These are phyloP conservation scores for Microcyclospora pomicola DNA, from an alignment of 2,329 filamentous ascomycete species.

Conservation along the genomic window DNA sequence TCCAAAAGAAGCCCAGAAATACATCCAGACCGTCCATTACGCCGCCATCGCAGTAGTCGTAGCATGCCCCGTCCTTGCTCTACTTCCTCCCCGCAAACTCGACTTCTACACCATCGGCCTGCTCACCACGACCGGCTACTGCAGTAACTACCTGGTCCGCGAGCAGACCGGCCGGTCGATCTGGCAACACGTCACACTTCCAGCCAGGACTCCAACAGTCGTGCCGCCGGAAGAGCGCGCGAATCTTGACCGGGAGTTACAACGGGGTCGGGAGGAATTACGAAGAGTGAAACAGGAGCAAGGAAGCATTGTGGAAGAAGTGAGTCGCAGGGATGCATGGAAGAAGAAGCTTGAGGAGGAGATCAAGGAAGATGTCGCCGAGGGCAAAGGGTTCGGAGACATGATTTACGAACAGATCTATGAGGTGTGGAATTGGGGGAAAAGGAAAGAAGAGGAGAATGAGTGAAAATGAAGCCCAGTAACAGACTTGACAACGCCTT, in stretches of 20 bases:
- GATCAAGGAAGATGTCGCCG: conserved; percentile 29
- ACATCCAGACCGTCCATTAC: conserved; percentile 27
- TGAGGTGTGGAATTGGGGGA: conserved; percentile 24
- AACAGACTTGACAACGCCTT: too few relatives aligned
- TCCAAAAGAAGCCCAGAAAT: conserved; percentile 15
- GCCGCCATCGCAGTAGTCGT: conserved; percentile 37
- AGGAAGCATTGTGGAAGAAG: conserved; percentile 18
- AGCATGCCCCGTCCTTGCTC: conserved; percentile 39
- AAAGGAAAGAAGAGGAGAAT: conserved; percentile 20
- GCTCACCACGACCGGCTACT: conserved; percentile 33
- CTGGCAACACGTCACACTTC: conserved; percentile 15
- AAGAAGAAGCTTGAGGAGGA: conserved; percentile 29
- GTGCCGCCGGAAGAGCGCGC: conserved; percentile 5
- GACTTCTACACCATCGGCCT: conserved; percentile 47
- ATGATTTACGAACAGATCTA: conserved; percentile 27
- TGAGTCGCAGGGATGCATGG: conserved; percentile 31
- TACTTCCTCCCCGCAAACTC: conserved; percentile 47
- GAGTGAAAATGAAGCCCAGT: too few relatives aligned
- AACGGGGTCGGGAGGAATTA: conserved; percentile 1
- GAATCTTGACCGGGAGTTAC: conserved; percentile 4
- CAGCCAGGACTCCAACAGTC: conserved; percentile 1
- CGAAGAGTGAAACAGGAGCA: conserved; percentile 5
- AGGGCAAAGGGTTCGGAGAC: conserved; percentile 24
- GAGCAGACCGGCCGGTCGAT: conserved; percentile 19
- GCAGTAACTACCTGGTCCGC: conserved; percentile 35